Evolutionary conservation across 2,329 filamentous ascomycete genomes (phyloP).

Genomic region (Colletotrichum tamarilloi): DNA sequence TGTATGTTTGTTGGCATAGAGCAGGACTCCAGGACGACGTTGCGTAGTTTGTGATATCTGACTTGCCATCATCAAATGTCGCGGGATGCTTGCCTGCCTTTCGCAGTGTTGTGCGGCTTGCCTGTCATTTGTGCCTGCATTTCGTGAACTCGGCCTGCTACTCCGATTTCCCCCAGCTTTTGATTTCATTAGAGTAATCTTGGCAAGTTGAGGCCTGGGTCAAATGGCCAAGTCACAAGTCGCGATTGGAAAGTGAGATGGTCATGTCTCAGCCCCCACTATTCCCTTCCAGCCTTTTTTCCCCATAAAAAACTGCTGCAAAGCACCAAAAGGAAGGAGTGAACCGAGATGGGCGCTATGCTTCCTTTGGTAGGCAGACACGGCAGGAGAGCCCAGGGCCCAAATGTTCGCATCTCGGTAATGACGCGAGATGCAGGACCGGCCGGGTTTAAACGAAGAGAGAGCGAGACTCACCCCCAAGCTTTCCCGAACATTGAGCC

Average conservation of each 20-base stretch:
- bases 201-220: conserved; percentile 5
- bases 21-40: not conserved
- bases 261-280: not conserved
- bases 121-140: not conserved
- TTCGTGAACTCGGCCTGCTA: not conserved
- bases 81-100: not conserved
- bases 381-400: not conserved
- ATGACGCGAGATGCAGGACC: conserved; percentile 13
- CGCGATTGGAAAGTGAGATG: not conserved
- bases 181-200: not conserved
- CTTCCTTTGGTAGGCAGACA: not conserved
- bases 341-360: not conserved
- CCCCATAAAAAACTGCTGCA: not conserved
- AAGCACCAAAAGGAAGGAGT: not conserved
- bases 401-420: conserved; percentile 1
- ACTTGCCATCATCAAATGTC: not conserved
- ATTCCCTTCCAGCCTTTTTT: not conserved
- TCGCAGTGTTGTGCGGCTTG: too few relatives aligned
- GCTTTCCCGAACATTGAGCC: not conserved
- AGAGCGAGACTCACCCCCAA: not conserved
- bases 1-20: not conserved
- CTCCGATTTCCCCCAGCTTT: conserved; percentile 1
- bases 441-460: conserved; percentile 1
- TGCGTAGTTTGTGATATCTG: not conserved
- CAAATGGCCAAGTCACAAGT: not conserved